Conservation (phyloP, 495 filamentous ascomycete species). For the Wilcoxina mikolae region DNA sequence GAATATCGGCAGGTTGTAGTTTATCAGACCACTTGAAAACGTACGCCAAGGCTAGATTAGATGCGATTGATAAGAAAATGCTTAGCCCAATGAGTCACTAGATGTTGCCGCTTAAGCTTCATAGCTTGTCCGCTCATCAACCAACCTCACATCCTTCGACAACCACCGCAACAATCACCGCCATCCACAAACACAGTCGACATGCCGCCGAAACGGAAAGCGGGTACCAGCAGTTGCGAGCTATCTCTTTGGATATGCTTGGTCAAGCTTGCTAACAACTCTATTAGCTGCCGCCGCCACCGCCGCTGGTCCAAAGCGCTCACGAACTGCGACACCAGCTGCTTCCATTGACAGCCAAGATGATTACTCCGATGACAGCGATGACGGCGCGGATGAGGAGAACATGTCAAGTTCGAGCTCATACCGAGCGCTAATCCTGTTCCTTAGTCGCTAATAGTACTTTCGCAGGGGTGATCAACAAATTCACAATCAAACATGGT, state of each 20-base stretch:
- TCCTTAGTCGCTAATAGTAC: constrained; percentile 5
- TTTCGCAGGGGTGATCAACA: constrained; percentile 23
- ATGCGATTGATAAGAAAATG: too few relatives aligned
- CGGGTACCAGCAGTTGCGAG: not conserved
- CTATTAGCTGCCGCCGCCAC: not conserved
- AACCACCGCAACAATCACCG: not conserved
- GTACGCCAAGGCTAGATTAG: too few relatives aligned
- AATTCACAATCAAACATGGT: constrained; percentile 21
- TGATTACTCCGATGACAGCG: constrained; percentile 19
- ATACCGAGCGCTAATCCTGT: not conserved
- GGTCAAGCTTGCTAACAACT: not conserved
- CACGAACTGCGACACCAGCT: constrained; percentile 19
- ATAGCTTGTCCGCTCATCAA: too few relatives aligned
- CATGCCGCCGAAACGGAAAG: constrained; percentile 7
- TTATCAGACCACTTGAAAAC: too few relatives aligned
- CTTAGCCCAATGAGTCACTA: too few relatives aligned
- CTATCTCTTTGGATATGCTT: not conserved
- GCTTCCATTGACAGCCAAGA: constrained; percentile 17
- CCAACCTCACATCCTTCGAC: not conserved
- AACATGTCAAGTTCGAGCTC: constrained; percentile 19
- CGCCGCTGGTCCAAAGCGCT: constrained; percentile 9
- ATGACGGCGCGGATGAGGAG: constrained; percentile 16
- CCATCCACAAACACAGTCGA: not conserved
- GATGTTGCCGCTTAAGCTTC: too few relatives aligned
- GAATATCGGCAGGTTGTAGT: too few relatives aligned